Evolutionary conservation across 1,139 yeast species (phyloP).

Genomic region (Geotrichum restrictum): DNA sequence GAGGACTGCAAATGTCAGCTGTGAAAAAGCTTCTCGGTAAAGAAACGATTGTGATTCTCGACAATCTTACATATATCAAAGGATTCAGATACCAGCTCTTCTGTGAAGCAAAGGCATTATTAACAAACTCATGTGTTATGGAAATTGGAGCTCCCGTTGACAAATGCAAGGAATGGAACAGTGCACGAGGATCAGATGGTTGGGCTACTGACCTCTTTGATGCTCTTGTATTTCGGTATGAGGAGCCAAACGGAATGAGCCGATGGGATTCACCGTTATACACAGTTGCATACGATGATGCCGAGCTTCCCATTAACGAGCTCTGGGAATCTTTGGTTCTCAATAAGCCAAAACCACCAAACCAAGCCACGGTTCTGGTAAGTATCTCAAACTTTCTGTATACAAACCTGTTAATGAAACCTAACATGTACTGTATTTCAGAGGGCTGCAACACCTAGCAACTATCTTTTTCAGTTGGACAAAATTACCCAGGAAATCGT

Average conservation of each 20-base stretch:
- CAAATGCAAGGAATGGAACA: conserved; percentile 62
- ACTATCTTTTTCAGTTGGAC: conserved; percentile 78
- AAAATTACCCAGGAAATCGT: conserved; percentile 63
- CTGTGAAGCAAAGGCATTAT: conserved; percentile 84
- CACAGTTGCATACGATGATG: conserved; percentile 58
- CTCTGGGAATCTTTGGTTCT: conserved; percentile 70
- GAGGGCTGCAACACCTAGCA: conserved; percentile 73
- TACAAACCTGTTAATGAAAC: neutral
- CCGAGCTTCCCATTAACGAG: conserved; percentile 58
- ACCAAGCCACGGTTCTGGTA: conserved; percentile 38
- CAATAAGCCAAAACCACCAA: conserved; percentile 50
- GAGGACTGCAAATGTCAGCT: conserved; percentile 84
- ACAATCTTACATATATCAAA: conserved; percentile 83
- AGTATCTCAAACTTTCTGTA: too few relatives aligned
- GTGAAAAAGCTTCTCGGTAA: conserved; percentile 76
- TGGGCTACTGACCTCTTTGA: conserved; percentile 71
- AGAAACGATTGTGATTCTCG: conserved; percentile 72
- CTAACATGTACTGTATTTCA: neutral
- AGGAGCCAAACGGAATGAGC: conserved; percentile 82
- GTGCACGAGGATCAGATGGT: conserved; percentile 34
- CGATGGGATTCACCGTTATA: conserved; percentile 95
- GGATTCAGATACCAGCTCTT: conserved; percentile 92
- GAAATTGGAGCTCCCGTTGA: conserved; percentile 70
- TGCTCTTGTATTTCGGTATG: conserved; percentile 78
- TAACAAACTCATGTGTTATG: conserved; percentile 78